phyloP scores from a whole-genome alignment of 192 early-diverging fungal species.

The Podila epicladia region DNA sequence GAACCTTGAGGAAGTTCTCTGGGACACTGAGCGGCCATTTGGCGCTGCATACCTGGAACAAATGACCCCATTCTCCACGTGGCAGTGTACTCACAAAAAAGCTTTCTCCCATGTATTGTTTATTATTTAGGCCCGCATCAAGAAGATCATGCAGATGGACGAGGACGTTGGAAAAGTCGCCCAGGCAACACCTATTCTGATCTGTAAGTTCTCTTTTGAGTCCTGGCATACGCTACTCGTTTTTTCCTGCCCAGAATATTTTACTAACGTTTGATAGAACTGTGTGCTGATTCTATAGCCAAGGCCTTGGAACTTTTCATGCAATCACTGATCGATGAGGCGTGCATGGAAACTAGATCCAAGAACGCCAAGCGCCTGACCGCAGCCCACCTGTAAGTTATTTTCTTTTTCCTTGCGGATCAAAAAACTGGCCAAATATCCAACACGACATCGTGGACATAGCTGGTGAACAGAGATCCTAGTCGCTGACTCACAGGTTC shows the following conservation, averaged over 20 bases:
- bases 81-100: neutral
- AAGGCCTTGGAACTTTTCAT: constrained; percentile 96
- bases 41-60: too few relatives aligned
- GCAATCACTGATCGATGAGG: constrained; percentile 90
- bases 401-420: neutral
- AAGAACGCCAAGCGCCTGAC: constrained; percentile 86
- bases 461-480: neutral
- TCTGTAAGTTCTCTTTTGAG: constrained; percentile 67
- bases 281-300: constrained; percentile 56
- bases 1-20: too few relatives aligned
- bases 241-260: neutral
- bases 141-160: constrained; percentile 99
- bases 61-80: too few relatives aligned
- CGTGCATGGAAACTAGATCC: constrained; percentile 81
- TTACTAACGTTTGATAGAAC: constrained; percentile 5
- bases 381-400: constrained; percentile 83
- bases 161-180: constrained; percentile 99
- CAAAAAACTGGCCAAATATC: too few relatives aligned
- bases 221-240: neutral
- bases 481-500: neutral
- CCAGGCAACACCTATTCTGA: constrained; percentile 94
- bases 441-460: neutral
- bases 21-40: too few relatives aligned
- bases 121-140: constrained; percentile 89
- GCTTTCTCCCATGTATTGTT: neutral